phyloP scores from a whole-genome alignment of 305 asterid species.

The Fraxinus paxiana region DNA sequence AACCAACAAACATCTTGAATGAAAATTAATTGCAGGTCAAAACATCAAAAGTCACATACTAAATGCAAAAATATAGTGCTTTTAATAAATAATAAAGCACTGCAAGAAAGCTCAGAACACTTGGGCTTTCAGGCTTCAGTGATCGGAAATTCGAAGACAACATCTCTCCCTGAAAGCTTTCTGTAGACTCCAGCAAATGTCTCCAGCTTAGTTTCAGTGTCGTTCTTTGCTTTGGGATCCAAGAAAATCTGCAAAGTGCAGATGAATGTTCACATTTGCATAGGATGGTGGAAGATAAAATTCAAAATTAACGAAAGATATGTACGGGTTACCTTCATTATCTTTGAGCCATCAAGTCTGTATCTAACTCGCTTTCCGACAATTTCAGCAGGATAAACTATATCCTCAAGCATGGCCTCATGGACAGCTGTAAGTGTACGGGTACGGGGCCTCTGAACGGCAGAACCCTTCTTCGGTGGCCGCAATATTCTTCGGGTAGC shows the following conservation, averaged over 20 bases:
- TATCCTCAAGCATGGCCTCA: slow-evolving; percentile 39
- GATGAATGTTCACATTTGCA: not conserved
- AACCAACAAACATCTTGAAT: not conserved
- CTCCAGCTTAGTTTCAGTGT: slow-evolving; percentile 32
- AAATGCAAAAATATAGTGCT: not conserved
- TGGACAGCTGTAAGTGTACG: slow-evolving; percentile 42
- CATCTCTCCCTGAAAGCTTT: slow-evolving; percentile 35
- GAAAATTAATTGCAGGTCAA: not conserved
- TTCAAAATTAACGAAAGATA: not conserved
- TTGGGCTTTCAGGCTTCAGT: slow-evolving; percentile 16
- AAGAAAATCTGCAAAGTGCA: slow-evolving; percentile 21
- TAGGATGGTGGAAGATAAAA: too few species aligned
- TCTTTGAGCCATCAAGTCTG: slow-evolving; percentile 35
- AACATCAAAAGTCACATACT: not conserved
- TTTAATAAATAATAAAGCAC: not conserved
- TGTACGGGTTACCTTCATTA: slow-evolving; percentile 29
- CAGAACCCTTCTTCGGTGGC: slow-evolving; percentile 41
- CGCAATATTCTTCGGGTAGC: slow-evolving; percentile 37
- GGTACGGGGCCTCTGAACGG: slow-evolving; percentile 34
- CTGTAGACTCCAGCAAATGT: slow-evolving; percentile 33
- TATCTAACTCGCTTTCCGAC: slow-evolving; percentile 38
- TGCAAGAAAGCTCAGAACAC: not conserved
- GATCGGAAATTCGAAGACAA: slow-evolving; percentile 28
- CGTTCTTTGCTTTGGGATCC: slow-evolving; percentile 35
- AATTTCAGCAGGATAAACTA: slow-evolving; percentile 40